Conservation (phyloP, 805 yeast species). For the Lipomyces anomalus region DNA sequence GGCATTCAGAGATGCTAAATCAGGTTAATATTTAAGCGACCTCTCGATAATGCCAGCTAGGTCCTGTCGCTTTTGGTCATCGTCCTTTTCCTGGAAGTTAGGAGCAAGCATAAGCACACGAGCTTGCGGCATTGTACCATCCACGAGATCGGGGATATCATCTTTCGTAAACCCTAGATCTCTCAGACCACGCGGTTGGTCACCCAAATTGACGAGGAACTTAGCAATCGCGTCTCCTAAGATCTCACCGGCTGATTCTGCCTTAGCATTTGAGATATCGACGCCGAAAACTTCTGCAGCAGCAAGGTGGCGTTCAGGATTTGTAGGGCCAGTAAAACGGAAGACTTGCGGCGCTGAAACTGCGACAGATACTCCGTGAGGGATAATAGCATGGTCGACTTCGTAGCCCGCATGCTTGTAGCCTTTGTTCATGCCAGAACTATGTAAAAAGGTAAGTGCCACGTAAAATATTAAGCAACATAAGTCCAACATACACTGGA, state of each 20-base stretch:
- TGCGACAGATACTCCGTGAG: constrained; percentile 44
- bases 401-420: constrained; percentile 36
- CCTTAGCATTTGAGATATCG: constrained; percentile 33
- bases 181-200: constrained; percentile 36
- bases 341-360: constrained; percentile 43
- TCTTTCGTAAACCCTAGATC: constrained; percentile 33
- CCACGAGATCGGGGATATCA: constrained; percentile 35
- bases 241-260: constrained; percentile 37
- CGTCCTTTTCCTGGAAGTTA: constrained; percentile 28
- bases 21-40: constrained; percentile 27
- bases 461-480: background rate
- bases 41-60: constrained; percentile 29
- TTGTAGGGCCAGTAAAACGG: constrained; percentile 36
- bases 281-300: constrained; percentile 37
- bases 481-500: constrained; percentile 31
- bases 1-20: too few relatives aligned
- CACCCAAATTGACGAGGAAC: constrained; percentile 34
- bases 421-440: constrained; percentile 35
- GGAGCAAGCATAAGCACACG: constrained; percentile 38
- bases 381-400: constrained; percentile 39
- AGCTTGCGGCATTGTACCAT: constrained; percentile 38
- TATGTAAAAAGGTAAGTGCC: background rate
- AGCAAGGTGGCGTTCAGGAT: constrained; percentile 37
- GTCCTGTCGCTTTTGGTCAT: constrained; percentile 29
- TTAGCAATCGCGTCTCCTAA: constrained; percentile 35